Conservation (phyloP, 768 basidiomycete genomes). For the Crassisporium funariophilum region DNA sequence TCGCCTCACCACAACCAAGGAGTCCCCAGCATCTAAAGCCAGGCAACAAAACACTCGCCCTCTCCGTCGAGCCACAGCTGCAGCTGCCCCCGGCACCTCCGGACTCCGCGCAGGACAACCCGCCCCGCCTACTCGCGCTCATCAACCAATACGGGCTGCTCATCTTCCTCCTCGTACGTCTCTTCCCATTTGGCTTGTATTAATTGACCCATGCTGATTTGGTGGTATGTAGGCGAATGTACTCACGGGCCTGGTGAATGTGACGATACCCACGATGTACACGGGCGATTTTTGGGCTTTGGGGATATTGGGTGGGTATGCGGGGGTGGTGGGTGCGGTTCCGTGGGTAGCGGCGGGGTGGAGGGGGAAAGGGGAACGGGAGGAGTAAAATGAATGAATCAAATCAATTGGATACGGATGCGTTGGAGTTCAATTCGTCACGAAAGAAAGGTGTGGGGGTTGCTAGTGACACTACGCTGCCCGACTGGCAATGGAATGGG, state of each 20-base stretch:
- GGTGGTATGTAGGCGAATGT: slow-evolving; percentile 71
- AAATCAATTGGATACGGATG: no score
- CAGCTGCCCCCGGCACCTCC: slow-evolving; percentile 5
- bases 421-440: no score
- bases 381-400: no score
- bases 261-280: slow-evolving; percentile 84
- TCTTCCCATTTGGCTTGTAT: background rate
- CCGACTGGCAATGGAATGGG: no score
- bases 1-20: slow-evolving; percentile 42
- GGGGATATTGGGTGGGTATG: slow-evolving; percentile 60
- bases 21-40: slow-evolving; percentile 8
- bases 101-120: slow-evolving; percentile 18
- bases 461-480: no score
- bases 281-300: slow-evolving; percentile 56
- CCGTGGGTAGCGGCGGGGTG: no score
- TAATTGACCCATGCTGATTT: background rate
- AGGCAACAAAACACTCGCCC: background rate
- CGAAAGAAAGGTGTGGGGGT: no score
- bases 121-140: slow-evolving; percentile 69
- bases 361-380: no score
- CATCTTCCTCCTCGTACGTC: slow-evolving; percentile 79
- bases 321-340: no score
- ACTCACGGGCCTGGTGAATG: slow-evolving; percentile 81
- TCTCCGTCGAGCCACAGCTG: background rate
- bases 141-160: slow-evolving; percentile 81